Evolutionary conservation across 2,329 filamentous ascomycete species (phyloP), one percentile per base, ranked within the genome.

Genomic region (Curvularia sp.): DNA sequence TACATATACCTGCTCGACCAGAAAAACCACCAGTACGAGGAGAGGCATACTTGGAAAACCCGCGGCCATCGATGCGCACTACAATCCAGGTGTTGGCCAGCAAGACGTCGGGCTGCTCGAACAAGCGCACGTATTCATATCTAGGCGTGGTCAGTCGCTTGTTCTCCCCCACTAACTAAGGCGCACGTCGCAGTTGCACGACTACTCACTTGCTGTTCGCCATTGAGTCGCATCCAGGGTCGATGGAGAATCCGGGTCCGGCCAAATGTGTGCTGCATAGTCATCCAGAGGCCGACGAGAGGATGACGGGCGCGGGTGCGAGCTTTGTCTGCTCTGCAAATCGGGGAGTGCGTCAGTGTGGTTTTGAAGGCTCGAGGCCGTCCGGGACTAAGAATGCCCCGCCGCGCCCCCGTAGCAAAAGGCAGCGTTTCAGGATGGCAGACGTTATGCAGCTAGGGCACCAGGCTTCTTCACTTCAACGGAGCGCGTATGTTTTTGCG

Each of bases 61-160:
- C 93, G 64, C 94, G 86, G 23, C 95, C 95, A 79, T 99, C 95
- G 71, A 99, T 89, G 59, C 95, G 89, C 55, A 99, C 88, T 19
- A 98, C 92, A 55, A 98, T 90, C 93, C 93, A 99, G 25, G 94
- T 98, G 74, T 96, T 96, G 53, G 89, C 92, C 21, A 98, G 84
- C 39, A 99, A 81, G 46, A 80, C 79, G 73, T 97, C 93, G 6
- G 88, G 81, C 72, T 90, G 90, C 82, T 99, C 95, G 73, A 98
- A 98, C 47, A 82, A 79, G 75, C 91, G 92, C 63, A 98, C 94
- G 78, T 99, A 99, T 80, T 96, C 93, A 75, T 93, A 98, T 78
- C 92, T 97, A 69, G 48, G 49, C 38, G 52, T 25, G 19, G 67
- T 67, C 52, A 69, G 67, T 51, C 32, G 32, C 32, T 36, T 36